phyloP scores from a whole-genome alignment of 805 yeast species.

The Kodamaea nitidulidarum region DNA sequence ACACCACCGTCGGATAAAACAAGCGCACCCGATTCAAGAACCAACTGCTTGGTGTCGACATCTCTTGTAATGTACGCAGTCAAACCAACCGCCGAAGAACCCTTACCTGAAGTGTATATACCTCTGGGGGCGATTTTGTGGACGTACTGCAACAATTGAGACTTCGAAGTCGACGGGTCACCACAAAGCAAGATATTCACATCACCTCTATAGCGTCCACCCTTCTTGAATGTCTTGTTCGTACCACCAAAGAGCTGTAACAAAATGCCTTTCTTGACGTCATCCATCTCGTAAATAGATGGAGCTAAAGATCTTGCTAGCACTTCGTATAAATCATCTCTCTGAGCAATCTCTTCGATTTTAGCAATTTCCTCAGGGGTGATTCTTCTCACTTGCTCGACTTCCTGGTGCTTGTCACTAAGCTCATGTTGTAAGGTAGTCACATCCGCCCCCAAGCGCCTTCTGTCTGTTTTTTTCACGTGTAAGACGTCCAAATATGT shows the following conservation, averaged over 20 bases:
- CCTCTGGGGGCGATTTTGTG: constrained; percentile 98
- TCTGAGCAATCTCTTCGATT: constrained; percentile 56
- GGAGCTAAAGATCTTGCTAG: constrained; percentile 92
- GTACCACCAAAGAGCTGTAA: constrained; percentile 95
- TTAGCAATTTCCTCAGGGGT: constrained; percentile 64
- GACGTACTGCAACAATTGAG: constrained; percentile 90
- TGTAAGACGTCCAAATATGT: constrained; percentile 95
- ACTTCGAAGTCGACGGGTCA: constrained; percentile 96
- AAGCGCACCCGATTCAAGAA: constrained; percentile 92
- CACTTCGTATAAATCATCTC: constrained; percentile 81
- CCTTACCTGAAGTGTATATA: constrained; percentile 96
- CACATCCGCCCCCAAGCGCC: constrained; percentile 74
- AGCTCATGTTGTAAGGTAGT: constrained; percentile 55
- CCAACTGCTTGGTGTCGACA: constrained; percentile 87
- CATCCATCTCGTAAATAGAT: constrained; percentile 93
- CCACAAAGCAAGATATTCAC: constrained; percentile 90
- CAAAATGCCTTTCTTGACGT: constrained; percentile 91
- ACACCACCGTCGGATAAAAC: constrained; percentile 97
- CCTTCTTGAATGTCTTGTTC: constrained; percentile 79
- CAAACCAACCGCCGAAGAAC: constrained; percentile 97
- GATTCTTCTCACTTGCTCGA: constrained; percentile 70
- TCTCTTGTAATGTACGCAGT: constrained; percentile 97
- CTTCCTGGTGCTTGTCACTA: constrained; percentile 51
- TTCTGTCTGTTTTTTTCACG: constrained; percentile 77
- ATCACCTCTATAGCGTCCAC: constrained; percentile 96